Evolutionary conservation across 225 moss, liverwort and hornwort genomes (phyloP), one percentile per base, ranked within the genome.

Genomic region (Pseudoscleropodium purum): DNA sequence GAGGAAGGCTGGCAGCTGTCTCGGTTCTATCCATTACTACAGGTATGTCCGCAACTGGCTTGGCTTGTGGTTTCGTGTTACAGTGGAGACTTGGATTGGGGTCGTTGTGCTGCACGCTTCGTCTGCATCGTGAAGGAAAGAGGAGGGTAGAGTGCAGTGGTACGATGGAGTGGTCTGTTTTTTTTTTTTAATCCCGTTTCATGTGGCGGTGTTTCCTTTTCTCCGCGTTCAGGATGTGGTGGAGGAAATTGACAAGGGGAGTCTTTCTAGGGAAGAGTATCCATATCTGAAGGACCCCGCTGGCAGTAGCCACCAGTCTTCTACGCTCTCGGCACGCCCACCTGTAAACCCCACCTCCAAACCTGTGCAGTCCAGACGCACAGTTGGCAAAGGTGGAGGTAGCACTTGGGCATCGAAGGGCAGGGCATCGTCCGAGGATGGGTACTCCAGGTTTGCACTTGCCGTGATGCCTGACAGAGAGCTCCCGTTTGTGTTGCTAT

Each of bases 241-340:
- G 82, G 97, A 99, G 90, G 96, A 99, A 84, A 89, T 96, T 54
- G 94, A 93, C 57, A 99, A 97, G 91, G 99, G 94, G 60, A 94
- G 93, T 86, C 96, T 99, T 31, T 95, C 97, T 7, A 96, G 93
- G 92, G 96, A 96, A 73, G 95, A 96, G 79, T 99, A 99, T 86
- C 99, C 99, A 49, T 99, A 95, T 86, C 92, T 99, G 66, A 97
- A 99, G 94, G 99, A 99, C 77, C 97, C 97, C 54, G 88, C 93
- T 41, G 87, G 93, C 84, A 93, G 91, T 82, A 89, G 84, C 85
- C 86, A 90, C 61, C 91, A 94, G 26, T 90, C 92, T 83, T 94
- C 92, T 54, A 89, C 11, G 59, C 59, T 59, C 24, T 59, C 93
- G 75, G 36, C 91, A n/a, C 94, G 92, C 16, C 93, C 94, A 39